Percentiles rank a stretch among this genome's conserved stretches.
Conservation (phyloP, 2,329 filamentous ascomycete species). For the Zasmidium citrigriseum region DNA sequence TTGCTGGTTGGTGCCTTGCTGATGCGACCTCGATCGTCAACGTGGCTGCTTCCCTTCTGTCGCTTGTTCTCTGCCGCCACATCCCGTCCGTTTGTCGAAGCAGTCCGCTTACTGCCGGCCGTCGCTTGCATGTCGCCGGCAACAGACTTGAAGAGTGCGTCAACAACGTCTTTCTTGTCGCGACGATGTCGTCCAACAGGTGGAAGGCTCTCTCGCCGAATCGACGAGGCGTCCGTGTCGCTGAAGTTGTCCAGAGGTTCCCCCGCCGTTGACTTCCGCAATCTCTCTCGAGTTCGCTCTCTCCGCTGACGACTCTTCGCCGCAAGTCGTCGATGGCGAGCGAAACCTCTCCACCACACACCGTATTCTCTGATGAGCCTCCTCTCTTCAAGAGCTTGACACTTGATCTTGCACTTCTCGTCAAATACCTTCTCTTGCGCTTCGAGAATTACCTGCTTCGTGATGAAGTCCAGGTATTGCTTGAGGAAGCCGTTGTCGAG, state of each 20-base stretch:
- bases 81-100: constrained; percentile 23
- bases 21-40: constrained; percentile 24
- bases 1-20: constrained; percentile 19
- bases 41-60: constrained; percentile 29
- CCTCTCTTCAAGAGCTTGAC: background rate
- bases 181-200: background rate
- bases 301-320: constrained; percentile 39
- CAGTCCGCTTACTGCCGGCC: constrained; percentile 29
- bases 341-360: constrained; percentile 39
- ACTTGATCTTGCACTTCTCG: constrained; percentile 16
- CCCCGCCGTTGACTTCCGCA: constrained; percentile 21
- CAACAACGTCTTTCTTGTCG: background rate
- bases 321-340: constrained; percentile 37
- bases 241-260: background rate
- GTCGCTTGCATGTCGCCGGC: constrained; percentile 18
- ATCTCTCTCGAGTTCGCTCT: constrained; percentile 29
- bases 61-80: constrained; percentile 29
- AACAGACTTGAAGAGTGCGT: background rate
- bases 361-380: constrained; percentile 33
- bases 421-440: constrained; percentile 35
- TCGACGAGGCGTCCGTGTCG: background rate
- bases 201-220: background rate
- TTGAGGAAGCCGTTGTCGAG: constrained; percentile 43
- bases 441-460: constrained; percentile 37
- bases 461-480: constrained; percentile 46